Base-by-base conservation (phyloP, 345 rosid genomes). In the Diplotaxis tenuifolia region DNA sequence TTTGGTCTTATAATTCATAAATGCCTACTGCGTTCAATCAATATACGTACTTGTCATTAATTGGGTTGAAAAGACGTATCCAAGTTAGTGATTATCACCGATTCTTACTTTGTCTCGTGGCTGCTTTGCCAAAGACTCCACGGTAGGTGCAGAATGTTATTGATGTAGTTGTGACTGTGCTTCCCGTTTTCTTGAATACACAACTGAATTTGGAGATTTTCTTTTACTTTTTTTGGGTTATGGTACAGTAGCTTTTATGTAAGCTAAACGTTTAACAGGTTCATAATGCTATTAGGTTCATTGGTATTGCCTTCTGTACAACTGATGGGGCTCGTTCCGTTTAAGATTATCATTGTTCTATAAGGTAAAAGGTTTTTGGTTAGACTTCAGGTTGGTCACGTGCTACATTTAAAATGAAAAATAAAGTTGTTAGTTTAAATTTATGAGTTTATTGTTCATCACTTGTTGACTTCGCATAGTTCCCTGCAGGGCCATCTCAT, bases 401-500 rank as follows among this genome's bases (percentile, higher is more conserved):
- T 79, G 76, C 74, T 83, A 74, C 80, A 50, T 57, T 77, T 72
- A 56, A 75, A 81, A 75, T 49, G 81, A 65, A 27, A 64, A 70
- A n/a, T n/a, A n/a, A 67, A 53, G 81, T 19, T 76, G 68, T 66
- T 64, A 69, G 77, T 81, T 84, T 76, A 40, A 74, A 62, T 75
- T 72, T 70, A 25, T 81, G 73, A 83, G 70, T 73, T 68, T 68
- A 57, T 61, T 59, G 73, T 78, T 68, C 74, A 64, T 68, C 78
- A 74, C 77, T 74, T 71, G 82, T 88, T 88, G 80, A 86, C 95
- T 82, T 75, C 10, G 62, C 88, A 81, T 81, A 87, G 92, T 85
- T 88, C 88, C 81, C 82, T 88, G 91, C 93, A 83, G 94, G 97
- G 78, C 76, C 81, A 60, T 86, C 83, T 80, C 61, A 86, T 87